These are phyloP conservation scores for Candida montana DNA, from an alignment of 805 yeast genomes.

Conservation along the genomic window DNA sequence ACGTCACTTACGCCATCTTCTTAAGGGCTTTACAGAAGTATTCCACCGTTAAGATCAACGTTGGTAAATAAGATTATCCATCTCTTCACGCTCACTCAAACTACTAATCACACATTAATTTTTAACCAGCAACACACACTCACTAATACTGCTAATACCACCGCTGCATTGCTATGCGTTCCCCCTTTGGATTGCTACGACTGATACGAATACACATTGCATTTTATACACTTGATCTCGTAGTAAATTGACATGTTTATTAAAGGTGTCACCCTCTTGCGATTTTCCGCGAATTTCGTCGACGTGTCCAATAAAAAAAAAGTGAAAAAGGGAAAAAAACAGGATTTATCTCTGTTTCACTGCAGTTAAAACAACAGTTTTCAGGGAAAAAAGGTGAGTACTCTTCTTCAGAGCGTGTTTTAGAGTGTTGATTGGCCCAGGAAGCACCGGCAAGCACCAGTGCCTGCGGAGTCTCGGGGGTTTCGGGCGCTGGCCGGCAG, in stretches of 20 bases:
- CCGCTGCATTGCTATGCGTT: background rate
- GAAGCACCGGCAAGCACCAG: no score
- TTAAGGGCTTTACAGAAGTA: conserved; percentile 70
- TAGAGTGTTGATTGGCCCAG: no score
- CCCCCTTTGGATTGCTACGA: conserved; percentile 3
- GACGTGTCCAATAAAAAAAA: conserved; percentile 11
- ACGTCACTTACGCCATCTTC: conserved; percentile 78
- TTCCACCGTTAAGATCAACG: conserved; percentile 77
- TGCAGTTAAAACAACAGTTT: background rate
- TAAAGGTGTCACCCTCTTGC: conserved; percentile 1
- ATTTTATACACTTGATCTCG: background rate
- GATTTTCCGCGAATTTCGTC: conserved; percentile 10
- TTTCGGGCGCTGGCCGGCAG: background rate
- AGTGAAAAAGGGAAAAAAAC: conserved; percentile 1
- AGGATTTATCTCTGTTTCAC: background rate
- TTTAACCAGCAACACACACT: no score
- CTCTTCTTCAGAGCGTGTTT: no score
- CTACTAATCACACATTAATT: background rate
- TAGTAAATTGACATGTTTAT: background rate
- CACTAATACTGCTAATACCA: background rate
- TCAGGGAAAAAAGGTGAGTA: conserved; percentile 2
- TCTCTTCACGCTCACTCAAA: background rate
- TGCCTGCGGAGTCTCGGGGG: background rate
- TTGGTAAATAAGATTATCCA: conserved; percentile 56
- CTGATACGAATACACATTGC: conserved; percentile 2